Base-by-base conservation (phyloP, 495 filamentous ascomycete species). In the Penicillium mononematosum region DNA sequence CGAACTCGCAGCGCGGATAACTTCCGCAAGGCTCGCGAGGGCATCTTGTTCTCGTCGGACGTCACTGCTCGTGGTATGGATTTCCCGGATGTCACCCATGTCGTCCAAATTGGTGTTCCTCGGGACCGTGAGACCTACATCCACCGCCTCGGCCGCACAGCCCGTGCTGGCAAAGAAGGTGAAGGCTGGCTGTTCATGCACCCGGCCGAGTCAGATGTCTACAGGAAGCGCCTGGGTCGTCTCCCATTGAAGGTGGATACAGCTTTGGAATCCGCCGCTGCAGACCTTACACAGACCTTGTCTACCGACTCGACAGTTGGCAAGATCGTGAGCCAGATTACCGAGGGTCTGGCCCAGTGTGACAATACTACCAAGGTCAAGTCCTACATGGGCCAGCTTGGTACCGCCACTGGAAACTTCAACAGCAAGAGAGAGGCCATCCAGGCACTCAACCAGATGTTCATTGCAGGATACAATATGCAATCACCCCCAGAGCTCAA, bases 11-110 rank as follows among this genome's bases (percentile, higher is more conserved):
- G 79, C n/a, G 82, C 94, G 0, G 80, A 90, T 0, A 53, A 31
- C n/a, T 98, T 98, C 83, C 83, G 86, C 20, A 63, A 56, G 5
- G 74, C 83, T 10, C 53, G 74, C 16, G 80, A 81, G 25, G 92
- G 77, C 29, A 88, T 98, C 52, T 81, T 98, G 25, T 83, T 98
- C 70, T 92, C 92, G 1, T 92, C 91, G 5, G 94, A 98, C 71
- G 93, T 98, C 25, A 94, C 93, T 1, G 91, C 94, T 14, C 86
- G 94, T 67, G 94, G 94, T 63, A 88, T 91, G 85, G 87, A 91
- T 67, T 90, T 90, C 67, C 87, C 86, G 2, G 80, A 81, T 45
- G 87, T 89, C 34, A 87, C 84, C 38, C 85, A 88, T 56, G 85
- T 91, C 59, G 80, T 91, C 51, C 88, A 91, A 65, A 68, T 87